Evolutionary conservation across 768 basidiomycete genomes (phyloP), one percentile per base, ranked within the genome.

Genomic region (Amanita pseudoporphyria): DNA sequence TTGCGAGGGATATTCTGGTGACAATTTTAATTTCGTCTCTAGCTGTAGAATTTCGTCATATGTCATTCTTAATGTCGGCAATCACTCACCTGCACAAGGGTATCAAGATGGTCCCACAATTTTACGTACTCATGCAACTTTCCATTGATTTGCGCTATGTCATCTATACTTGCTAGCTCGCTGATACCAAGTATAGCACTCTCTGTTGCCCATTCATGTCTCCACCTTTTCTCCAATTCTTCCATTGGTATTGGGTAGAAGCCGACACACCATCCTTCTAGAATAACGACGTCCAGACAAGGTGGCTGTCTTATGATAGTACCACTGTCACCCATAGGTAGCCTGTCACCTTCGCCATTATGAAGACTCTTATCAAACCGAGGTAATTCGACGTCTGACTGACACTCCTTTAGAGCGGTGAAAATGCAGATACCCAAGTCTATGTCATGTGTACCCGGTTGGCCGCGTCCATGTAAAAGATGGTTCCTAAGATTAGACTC

Each of bases 241-340:
- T 69, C 64, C 14, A 55, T 40, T 0, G 69, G 57, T 5, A 89
- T 70, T 1, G 90, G 82, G 45, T 74, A 72, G 61, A 96, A 97
- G 0, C 95, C 94, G 19, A 87, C 79, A 64, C 84, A 92, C 96
- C 96, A 99, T 9, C 96, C 96, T 68, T 99, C 96, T 43, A 99
- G 68, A 43, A 99, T 74, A 44, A 98, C 84, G 12, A 98, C 69
- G 60, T 99, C 90, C 5, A 60, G 71, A 58, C 44, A 64, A 60
- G 54, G 68, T 30, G 64, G 64, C 16, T 65, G 67, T 10, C 60
- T 55, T 5, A 91, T 69, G 1, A 68, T 55, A 1, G 64, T 60
- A 13, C 77, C 75, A 32, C 67, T 58, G 30, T 58, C 55, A 54
- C 68, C 66, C 32, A 70, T 66, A 0, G 71, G 66, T 1, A 79